A percentile compares a stretch with the other conserved stretches of the same genome.
These are phyloP conservation scores for Speleostelium caveatum DNA, from an alignment of 78 protist genomes.

Conservation along the genomic window DNA sequence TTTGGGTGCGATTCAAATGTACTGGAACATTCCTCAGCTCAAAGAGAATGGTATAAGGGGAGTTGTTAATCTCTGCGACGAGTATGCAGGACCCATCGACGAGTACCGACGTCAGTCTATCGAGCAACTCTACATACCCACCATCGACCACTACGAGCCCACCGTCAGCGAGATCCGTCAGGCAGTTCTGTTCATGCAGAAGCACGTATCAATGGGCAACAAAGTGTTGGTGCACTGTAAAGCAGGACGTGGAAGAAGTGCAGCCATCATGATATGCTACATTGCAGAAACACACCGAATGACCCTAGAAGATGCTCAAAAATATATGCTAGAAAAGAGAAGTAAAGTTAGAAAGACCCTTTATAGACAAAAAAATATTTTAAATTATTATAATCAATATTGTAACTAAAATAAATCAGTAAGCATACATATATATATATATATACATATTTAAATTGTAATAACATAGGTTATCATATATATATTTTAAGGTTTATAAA, in stretches of 20 bases:
- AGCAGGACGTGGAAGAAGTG: slow-evolving; percentile 79
- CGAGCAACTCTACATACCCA: slow-evolving; percentile 31
- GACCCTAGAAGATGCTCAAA: slow-evolving; percentile 54
- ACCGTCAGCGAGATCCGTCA: not conserved
- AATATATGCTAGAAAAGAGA: slow-evolving; percentile 36
- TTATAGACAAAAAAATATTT: slow-evolving; percentile 62
- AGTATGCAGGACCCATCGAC: slow-evolving; percentile 48
- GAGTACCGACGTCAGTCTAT: slow-evolving; percentile 21
- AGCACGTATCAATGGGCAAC: slow-evolving; percentile 4
- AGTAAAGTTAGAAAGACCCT: slow-evolving; percentile 41
- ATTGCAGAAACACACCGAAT: slow-evolving; percentile 3
- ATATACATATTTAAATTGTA: not conserved
- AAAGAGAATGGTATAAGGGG: slow-evolving; percentile 7
- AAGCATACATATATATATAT: not conserved
- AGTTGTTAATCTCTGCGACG: slow-evolving; percentile 68
- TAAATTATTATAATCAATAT: slow-evolving; percentile 33
- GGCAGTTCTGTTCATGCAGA: slow-evolving; percentile 39
- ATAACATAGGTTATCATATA: not conserved
- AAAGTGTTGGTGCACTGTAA: slow-evolving; percentile 77
- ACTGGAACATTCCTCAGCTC: not conserved
- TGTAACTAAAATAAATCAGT: slow-evolving; percentile 1
- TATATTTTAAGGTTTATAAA: not conserved
- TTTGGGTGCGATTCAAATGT: slow-evolving; percentile 65
- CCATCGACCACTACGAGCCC: slow-evolving; percentile 79
- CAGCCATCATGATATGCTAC: slow-evolving; percentile 69